phyloP scores from a whole-genome alignment of 371 early-diverging fungal species.

The Encephalitozoon intestinalis region DNA sequence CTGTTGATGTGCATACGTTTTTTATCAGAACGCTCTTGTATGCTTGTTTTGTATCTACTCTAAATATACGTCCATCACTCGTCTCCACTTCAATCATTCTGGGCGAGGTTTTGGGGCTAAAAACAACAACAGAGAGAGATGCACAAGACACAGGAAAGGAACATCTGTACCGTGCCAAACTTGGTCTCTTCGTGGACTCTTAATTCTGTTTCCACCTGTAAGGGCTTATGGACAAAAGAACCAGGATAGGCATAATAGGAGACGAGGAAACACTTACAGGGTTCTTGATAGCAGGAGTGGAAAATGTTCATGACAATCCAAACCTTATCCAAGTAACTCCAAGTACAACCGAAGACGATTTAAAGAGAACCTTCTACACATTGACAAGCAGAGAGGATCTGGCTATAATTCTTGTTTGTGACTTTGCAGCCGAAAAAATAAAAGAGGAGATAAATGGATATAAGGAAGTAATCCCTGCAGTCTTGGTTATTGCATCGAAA shows the following conservation, averaged over 20 bases:
- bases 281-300: conserved; percentile 57
- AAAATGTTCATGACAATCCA: conserved; percentile 22
- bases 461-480: conserved; percentile 49
- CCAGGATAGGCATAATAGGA: conserved; percentile 55
- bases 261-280: conserved; percentile 58
- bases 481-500: conserved; percentile 56
- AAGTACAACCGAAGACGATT: conserved; percentile 39
- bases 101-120: background rate
- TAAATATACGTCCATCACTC: conserved; percentile 11
- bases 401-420: conserved; percentile 56
- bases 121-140: background rate
- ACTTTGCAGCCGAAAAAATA: conserved; percentile 47
- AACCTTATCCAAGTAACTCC: conserved; percentile 35
- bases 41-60: background rate
- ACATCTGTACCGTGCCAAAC: background rate
- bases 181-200: background rate
- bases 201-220: background rate
- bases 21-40: conserved; percentile 13
- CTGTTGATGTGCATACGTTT: background rate
- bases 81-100: conserved; percentile 15
- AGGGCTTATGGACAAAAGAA: conserved; percentile 18
- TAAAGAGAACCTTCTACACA: conserved; percentile 29
- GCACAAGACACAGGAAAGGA: background rate
- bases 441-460: conserved; percentile 34
- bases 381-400: conserved; percentile 50